Conservation (phyloP, 176 grass and related monocot genomes). For the Lolium perenne region DNA sequence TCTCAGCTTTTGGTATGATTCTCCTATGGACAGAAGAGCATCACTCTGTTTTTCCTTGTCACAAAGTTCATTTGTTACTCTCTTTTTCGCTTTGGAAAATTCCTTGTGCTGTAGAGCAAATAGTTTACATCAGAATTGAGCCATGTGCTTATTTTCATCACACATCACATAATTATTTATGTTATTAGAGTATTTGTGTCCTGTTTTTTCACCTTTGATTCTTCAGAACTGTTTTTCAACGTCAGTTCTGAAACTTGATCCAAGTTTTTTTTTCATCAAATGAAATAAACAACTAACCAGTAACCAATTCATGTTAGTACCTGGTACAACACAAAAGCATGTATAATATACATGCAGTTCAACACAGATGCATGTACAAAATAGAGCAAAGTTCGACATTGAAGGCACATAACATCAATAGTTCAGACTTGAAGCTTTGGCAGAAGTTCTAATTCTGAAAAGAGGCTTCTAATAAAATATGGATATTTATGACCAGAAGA, state of each 20-base stretch:
- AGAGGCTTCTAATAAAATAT: conserved; percentile 28
- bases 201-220: background rate
- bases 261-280: background rate
- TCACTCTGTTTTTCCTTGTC: conserved; percentile 89
- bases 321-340: conserved; percentile 25
- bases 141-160: conserved; percentile 23
- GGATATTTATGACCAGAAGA: background rate
- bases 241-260: conserved; percentile 21
- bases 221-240: conserved; percentile 10
- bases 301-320: background rate
- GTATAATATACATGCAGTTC: conserved; percentile 6
- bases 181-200: conserved; percentile 16
- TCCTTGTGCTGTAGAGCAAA: conserved; percentile 74
- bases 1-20: conserved; percentile 92
- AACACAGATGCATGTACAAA: background rate
- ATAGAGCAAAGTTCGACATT: conserved; percentile 3
- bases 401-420: background rate
- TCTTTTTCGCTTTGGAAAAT: conserved; percentile 89
- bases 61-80: conserved; percentile 59
- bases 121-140: conserved; percentile 40
- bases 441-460: conserved; percentile 26
- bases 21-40: conserved; percentile 70
- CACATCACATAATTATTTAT: conserved; percentile 6
- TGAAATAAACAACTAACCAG: conserved; percentile 7
- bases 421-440: background rate